Evolutionary conservation across 1,284 basidiomycete genomes (phyloP).

Genomic region (Amylostereum chailletii): DNA sequence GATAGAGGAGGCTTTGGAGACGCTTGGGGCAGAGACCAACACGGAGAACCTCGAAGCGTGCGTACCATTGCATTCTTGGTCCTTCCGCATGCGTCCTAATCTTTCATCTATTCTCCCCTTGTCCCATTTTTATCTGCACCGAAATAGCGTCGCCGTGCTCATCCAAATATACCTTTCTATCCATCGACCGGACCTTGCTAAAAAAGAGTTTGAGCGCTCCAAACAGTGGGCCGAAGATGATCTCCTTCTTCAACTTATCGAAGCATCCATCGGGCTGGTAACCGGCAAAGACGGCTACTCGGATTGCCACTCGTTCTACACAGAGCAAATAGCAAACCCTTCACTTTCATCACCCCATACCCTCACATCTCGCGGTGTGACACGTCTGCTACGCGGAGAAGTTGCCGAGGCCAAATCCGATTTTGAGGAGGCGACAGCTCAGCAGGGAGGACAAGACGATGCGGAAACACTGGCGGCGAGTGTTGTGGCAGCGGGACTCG

Average conservation of each 20-base stretch:
- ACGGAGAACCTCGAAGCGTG: slow-evolving; percentile 82
- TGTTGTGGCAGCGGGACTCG: slow-evolving; percentile 60
- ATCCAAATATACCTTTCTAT: slow-evolving; percentile 84
- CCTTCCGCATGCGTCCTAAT: background rate
- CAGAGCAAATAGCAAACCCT: slow-evolving; percentile 85
- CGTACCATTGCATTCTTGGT: slow-evolving; percentile 21
- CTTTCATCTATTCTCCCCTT: slow-evolving; percentile 3
- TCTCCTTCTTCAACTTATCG: slow-evolving; percentile 81
- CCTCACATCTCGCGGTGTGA: slow-evolving; percentile 77
- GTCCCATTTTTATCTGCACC: slow-evolving; percentile 5
- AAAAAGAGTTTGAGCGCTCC: slow-evolving; percentile 72
- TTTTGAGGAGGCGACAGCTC: slow-evolving; percentile 67
- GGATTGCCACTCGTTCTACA: slow-evolving; percentile 78
- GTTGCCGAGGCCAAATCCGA: slow-evolving; percentile 79
- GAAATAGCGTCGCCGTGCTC: slow-evolving; percentile 63
- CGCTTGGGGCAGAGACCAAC: slow-evolving; percentile 61
- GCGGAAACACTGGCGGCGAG: slow-evolving; percentile 66
- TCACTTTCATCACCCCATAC: slow-evolving; percentile 68
- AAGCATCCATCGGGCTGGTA: slow-evolving; percentile 79
- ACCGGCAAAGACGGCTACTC: slow-evolving; percentile 70
- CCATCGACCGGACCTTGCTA: slow-evolving; percentile 79
- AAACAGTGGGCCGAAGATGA: slow-evolving; percentile 87
- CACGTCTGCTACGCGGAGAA: slow-evolving; percentile 77
- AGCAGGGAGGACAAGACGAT: slow-evolving; percentile 41
- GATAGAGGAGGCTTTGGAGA: slow-evolving; percentile 86